These are phyloP conservation scores for Ceratonia siliqua DNA, from an alignment of 306 rosid genomes.

Conservation along the genomic window DNA sequence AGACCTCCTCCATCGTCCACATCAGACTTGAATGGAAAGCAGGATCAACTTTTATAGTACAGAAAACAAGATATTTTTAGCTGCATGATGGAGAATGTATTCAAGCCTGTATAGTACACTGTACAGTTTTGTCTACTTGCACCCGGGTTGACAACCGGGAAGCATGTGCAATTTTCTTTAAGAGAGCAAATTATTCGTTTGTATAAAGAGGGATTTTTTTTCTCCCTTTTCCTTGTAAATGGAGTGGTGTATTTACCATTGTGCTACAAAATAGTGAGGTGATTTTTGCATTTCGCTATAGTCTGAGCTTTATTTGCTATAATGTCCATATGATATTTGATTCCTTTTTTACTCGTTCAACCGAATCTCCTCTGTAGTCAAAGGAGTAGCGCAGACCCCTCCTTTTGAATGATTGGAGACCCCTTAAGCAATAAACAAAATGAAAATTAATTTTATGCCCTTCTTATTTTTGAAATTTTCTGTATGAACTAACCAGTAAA, in stretches of 20 bases:
- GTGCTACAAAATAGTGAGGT: slow-evolving; percentile 37
- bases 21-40: slow-evolving; percentile 55
- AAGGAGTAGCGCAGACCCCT: not conserved
- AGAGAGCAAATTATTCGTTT: slow-evolving; percentile 33
- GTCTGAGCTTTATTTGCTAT: not conserved
- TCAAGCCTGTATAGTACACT: slow-evolving; percentile 67
- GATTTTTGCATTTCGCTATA: slow-evolving; percentile 37
- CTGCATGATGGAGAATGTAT: slow-evolving; percentile 26
- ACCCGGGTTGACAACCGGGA: slow-evolving; percentile 38
- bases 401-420: not conserved
- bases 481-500: too few species aligned
- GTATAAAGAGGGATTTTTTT: slow-evolving; percentile 39
- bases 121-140: slow-evolving; percentile 65
- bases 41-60: slow-evolving; percentile 49
- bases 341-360: not conserved
- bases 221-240: slow-evolving; percentile 46
- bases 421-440: too few species aligned
- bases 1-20: slow-evolving; percentile 59
- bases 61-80: slow-evolving; percentile 25
- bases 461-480: too few species aligned
- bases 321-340: not conserved
- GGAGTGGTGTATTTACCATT: slow-evolving; percentile 42
- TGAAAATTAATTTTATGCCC: too few species aligned
- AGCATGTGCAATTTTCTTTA: slow-evolving; percentile 44
- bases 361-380: not conserved